Percentiles rank a stretch among this genome's conserved stretches.
phyloP scores from a whole-genome alignment of 768 basidiomycete species.

The Tylopilus sp. region DNA sequence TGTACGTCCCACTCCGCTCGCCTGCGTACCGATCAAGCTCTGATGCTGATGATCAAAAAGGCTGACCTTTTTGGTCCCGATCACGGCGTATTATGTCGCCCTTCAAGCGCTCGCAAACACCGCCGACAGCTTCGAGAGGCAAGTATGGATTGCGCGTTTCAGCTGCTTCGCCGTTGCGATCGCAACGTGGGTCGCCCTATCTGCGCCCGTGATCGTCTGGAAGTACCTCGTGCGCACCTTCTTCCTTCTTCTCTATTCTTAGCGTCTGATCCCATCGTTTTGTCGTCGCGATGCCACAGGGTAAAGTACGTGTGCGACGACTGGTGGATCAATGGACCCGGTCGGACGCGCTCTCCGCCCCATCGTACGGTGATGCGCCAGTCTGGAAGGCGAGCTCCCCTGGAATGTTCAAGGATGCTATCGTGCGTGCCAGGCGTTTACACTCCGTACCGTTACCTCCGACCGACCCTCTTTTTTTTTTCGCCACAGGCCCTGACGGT shows the following conservation, averaged over 20 bases:
- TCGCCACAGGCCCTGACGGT: constrained; percentile 36
- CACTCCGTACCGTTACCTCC: neutral
- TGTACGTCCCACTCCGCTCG: constrained; percentile 31
- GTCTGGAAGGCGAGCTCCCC: constrained; percentile 43
- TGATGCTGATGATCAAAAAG: constrained; percentile 23
- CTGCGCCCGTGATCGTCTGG: constrained; percentile 43
- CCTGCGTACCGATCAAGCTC: neutral
- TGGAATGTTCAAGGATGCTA: constrained; percentile 34
- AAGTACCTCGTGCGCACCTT: constrained; percentile 37
- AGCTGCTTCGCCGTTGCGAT: constrained; percentile 37
- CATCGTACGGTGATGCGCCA: constrained; percentile 28
- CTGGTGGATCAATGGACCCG: constrained; percentile 40
- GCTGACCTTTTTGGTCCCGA: constrained; percentile 38
- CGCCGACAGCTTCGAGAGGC: constrained; percentile 8
- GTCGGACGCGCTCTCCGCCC: constrained; percentile 33
- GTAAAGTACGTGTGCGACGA: constrained; percentile 37
- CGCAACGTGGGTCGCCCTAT: constrained; percentile 37
- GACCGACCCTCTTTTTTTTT: neutral
- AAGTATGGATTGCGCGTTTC: constrained; percentile 35
- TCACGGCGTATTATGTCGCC: constrained; percentile 36
- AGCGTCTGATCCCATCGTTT: neutral
- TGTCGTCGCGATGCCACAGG: constrained; percentile 34
- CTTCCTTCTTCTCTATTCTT: neutral
- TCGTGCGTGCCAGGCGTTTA: constrained; percentile 30
- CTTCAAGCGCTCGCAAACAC: constrained; percentile 15